Evolutionary conservation across 768 basidiomycete species (phyloP).

Genomic region (Multifurca ochricompacta): DNA sequence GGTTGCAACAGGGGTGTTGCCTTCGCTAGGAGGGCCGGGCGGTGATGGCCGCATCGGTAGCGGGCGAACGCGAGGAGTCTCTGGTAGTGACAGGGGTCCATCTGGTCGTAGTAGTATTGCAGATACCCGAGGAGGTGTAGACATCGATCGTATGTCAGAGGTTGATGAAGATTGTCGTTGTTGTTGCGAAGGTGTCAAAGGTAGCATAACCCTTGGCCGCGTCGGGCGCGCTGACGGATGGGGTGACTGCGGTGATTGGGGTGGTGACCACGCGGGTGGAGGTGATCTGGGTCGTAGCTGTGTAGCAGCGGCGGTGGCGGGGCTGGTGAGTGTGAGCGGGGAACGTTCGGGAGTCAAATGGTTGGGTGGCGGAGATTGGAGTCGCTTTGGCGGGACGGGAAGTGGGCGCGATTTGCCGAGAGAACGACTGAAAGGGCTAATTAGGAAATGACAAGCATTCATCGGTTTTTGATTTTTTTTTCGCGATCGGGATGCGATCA

Average conservation of each 20-base stretch:
- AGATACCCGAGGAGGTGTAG: not conserved
- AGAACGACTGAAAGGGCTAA: constrained; percentile 5
- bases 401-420: constrained; percentile 19
- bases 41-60: constrained; percentile 8
- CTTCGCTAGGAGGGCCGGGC: constrained; percentile 19
- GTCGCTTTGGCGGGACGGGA: constrained; percentile 9
- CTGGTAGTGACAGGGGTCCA: not conserved
- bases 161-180: not conserved
- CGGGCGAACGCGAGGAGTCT: constrained; percentile 5
- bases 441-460: not conserved
- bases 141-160: not conserved
- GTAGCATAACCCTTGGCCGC: not conserved
- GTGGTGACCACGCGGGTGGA: constrained; percentile 18
- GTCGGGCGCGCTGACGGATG: not conserved
- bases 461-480: too few relatives aligned
- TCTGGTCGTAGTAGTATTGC: not conserved
- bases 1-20: constrained; percentile 11
- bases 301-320: not conserved
- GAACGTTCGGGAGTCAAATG: not conserved
- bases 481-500: constrained; percentile 9
- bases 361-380: not conserved
- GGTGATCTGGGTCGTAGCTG: constrained; percentile 4
- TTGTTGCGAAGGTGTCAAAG: not conserved
- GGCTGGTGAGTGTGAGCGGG: not conserved
- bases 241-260: not conserved